Conservation (phyloP, 345 rosid species). For the Viola odorata region DNA sequence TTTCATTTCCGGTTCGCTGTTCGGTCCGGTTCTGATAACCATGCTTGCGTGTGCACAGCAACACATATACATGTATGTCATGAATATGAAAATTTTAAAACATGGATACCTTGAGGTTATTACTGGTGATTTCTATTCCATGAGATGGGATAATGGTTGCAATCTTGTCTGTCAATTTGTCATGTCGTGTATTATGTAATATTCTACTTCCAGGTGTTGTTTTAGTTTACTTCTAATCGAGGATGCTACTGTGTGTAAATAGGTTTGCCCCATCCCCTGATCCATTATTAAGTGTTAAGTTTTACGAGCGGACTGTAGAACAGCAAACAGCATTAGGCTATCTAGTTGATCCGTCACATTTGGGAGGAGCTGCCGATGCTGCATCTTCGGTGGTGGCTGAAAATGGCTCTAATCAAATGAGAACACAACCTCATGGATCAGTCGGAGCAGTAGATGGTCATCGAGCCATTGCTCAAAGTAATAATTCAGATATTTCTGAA, state of each 20-base stretch:
- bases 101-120: slow-evolving; percentile 4
- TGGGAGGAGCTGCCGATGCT: slow-evolving; percentile 33
- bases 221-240: not conserved
- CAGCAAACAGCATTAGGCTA: slow-evolving; percentile 82
- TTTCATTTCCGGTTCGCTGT: too few species aligned
- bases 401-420: slow-evolving; percentile 26
- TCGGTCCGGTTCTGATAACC: too few species aligned
- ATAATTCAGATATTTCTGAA: slow-evolving; percentile 69
- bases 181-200: not conserved
- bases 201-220: not conserved
- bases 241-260: slow-evolving; percentile 5
- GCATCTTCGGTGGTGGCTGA: slow-evolving; percentile 24
- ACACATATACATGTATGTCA: too few species aligned
- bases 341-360: slow-evolving; percentile 45
- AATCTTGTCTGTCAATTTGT: not conserved
- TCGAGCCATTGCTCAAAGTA: slow-evolving; percentile 84
- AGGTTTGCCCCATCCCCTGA: slow-evolving; percentile 87
- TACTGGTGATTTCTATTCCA: not conserved
- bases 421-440: slow-evolving; percentile 59
- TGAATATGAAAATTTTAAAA: not conserved
- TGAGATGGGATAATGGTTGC: not conserved
- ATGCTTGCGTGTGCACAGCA: too few species aligned
- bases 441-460: slow-evolving; percentile 84
- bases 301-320: slow-evolving; percentile 79
- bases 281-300: slow-evolving; percentile 63